Conservation (phyloP, 495 filamentous ascomycete genomes). For the Sordaria brevicollis region DNA sequence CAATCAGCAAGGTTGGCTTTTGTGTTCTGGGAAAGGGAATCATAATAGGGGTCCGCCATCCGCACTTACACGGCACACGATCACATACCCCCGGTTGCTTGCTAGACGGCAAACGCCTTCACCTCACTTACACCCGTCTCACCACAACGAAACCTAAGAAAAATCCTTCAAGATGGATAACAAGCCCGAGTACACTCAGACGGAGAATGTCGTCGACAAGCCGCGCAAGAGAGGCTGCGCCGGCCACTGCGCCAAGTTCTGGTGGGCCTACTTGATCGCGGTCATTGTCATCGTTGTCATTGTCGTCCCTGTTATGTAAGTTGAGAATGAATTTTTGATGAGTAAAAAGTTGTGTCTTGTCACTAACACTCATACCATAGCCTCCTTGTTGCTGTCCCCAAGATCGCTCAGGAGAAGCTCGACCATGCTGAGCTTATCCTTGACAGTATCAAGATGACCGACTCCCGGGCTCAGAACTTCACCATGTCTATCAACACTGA, state of each 20-base stretch:
- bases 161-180: conserved; percentile 1
- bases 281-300: conserved; percentile 49
- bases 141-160: background rate
- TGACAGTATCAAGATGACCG: conserved; percentile 44
- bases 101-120: background rate
- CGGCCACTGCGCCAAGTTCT: conserved; percentile 45
- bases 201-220: conserved; percentile 13
- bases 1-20: background rate
- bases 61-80: background rate
- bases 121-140: background rate
- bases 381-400: conserved; percentile 61
- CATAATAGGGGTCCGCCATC: background rate
- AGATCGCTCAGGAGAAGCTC: conserved; percentile 59
- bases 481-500: conserved; percentile 46
- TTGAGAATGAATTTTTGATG: too few relatives aligned
- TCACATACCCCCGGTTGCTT: background rate
- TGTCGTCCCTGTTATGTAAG: conserved; percentile 58
- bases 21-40: background rate
- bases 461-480: conserved; percentile 48
- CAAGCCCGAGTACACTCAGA: conserved; percentile 14
- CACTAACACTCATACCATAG: conserved; percentile 27
- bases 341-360: background rate
- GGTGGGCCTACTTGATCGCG: conserved; percentile 61
- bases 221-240: conserved; percentile 17
- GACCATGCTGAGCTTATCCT: conserved; percentile 53